Evolutionary conservation across 2,329 filamentous ascomycete genomes (phyloP).

Genomic region (Sporothrix euskadiensis): DNA sequence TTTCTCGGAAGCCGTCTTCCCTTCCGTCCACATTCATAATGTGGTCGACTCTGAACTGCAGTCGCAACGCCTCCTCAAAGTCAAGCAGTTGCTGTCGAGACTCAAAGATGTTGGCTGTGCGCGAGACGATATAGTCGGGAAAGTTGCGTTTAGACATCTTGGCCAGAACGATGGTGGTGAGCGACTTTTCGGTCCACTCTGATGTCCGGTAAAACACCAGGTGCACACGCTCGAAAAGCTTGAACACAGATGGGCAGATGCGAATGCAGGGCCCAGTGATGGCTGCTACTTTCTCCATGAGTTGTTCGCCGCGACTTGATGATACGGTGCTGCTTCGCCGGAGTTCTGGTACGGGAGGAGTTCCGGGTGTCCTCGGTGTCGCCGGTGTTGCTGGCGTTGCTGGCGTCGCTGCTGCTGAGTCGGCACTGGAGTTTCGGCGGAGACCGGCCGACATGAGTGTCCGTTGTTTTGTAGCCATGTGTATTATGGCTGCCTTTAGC

Average conservation of each 20-base stretch:
- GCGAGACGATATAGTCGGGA: conserved; percentile 83
- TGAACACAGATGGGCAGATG: conserved; percentile 69
- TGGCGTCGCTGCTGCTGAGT: neutral
- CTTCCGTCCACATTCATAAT: conserved; percentile 78
- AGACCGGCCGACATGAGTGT: conserved; percentile 63
- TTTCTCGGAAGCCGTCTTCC: conserved; percentile 63
- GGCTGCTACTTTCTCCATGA: conserved; percentile 56
- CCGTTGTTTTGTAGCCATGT: conserved; percentile 70
- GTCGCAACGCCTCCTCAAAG: conserved; percentile 82
- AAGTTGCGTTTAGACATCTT: conserved; percentile 88
- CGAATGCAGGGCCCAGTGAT: conserved; percentile 82
- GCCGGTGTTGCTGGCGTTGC: neutral
- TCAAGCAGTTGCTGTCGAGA: conserved; percentile 76
- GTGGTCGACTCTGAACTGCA: conserved; percentile 77
- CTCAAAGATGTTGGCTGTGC: conserved; percentile 84
- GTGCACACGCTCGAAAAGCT: conserved; percentile 90
- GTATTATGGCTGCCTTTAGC: conserved; percentile 70
- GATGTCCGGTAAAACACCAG: conserved; percentile 94
- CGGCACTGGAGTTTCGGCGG: conserved; percentile 41
- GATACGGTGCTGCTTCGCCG: neutral
- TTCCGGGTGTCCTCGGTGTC: neutral
- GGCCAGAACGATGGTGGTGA: conserved; percentile 91
- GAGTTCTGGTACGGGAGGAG: neutral
- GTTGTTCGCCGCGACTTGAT: conserved; percentile 50
- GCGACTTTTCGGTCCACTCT: conserved; percentile 95